These are phyloP conservation scores for Corymbia citriodora DNA, from an alignment of 441 rosid species.

Conservation along the genomic window DNA sequence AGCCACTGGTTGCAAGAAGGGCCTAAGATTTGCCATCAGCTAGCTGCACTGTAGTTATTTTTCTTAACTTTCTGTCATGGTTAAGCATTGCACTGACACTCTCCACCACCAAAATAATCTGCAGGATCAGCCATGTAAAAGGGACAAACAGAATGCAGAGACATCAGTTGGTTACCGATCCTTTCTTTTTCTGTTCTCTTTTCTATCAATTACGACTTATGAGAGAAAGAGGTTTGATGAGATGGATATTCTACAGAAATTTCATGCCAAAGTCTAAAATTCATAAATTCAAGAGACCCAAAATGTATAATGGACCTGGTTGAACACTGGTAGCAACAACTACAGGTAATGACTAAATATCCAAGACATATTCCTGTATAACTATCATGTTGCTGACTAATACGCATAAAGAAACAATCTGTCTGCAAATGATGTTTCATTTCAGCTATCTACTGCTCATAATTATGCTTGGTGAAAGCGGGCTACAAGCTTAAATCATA, in stretches of 20 bases:
- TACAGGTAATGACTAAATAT: background rate
- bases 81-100: slow-evolving; percentile 78
- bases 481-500: slow-evolving; percentile 7
- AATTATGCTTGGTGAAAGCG: background rate
- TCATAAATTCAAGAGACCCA: background rate
- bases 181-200: background rate
- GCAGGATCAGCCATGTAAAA: slow-evolving; percentile 15
- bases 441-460: background rate
- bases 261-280: background rate
- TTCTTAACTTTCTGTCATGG: slow-evolving; percentile 62
- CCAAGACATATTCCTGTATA: background rate
- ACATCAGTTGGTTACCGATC: background rate
- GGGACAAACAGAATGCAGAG: background rate
- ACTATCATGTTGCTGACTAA: background rate
- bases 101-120: slow-evolving; percentile 84
- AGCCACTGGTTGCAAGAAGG: background rate
- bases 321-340: background rate
- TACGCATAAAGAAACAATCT: background rate
- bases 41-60: slow-evolving; percentile 20
- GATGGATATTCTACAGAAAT: background rate
- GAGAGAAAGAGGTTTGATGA: background rate
- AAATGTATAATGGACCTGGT: background rate
- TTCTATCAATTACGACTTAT: background rate
- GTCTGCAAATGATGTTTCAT: background rate
- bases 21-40: slow-evolving; percentile 22